phyloP scores from a whole-genome alignment of 1,284 basidiomycete genomes.

The Exobasidium cylindrosporum region DNA sequence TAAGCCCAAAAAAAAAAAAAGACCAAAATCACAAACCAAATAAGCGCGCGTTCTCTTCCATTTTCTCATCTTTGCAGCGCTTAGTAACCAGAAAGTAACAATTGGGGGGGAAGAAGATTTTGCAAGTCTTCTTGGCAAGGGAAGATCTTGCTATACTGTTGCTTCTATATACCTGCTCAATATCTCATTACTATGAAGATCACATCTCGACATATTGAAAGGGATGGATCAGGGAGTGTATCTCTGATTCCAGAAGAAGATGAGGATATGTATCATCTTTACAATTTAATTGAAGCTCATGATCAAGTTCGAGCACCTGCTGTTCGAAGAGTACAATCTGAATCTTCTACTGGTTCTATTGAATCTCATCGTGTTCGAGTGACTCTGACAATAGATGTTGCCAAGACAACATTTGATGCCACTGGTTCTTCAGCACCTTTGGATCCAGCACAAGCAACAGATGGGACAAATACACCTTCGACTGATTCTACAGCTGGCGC shows the following conservation, averaged over 20 bases:
- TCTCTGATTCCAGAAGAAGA: slow-evolving; percentile 50
- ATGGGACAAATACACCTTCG: slow-evolving; percentile 2
- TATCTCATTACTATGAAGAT: too few species aligned
- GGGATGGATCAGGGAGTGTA: slow-evolving; percentile 51
- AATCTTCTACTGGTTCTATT: slow-evolving; percentile 86
- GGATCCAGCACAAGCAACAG: slow-evolving; percentile 33
- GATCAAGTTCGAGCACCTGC: slow-evolving; percentile 86
- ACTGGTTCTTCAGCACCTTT: slow-evolving; percentile 36
- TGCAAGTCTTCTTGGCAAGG: too few species aligned
- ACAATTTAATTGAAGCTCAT: slow-evolving; percentile 80
- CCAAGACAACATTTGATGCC: slow-evolving; percentile 59
- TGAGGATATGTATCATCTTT: slow-evolving; percentile 99
- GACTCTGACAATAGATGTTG: slow-evolving; percentile 79
- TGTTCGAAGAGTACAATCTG: slow-evolving; percentile 68
- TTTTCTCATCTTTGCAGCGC: too few species aligned
- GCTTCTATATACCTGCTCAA: too few species aligned
- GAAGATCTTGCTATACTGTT: too few species aligned
- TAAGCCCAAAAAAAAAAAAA: too few species aligned
- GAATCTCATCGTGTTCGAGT: slow-evolving; percentile 84
- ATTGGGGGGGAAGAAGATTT: too few species aligned
- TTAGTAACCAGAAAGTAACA: too few species aligned
- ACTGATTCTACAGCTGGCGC: slow-evolving; percentile 13
- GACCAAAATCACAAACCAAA: too few species aligned
- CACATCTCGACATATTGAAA: slow-evolving; percentile 46
- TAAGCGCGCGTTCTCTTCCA: too few species aligned